These are phyloP conservation scores for Penicillium occitanis DNA, from an alignment of 2,329 filamentous ascomycete genomes.

Conservation along the genomic window DNA sequence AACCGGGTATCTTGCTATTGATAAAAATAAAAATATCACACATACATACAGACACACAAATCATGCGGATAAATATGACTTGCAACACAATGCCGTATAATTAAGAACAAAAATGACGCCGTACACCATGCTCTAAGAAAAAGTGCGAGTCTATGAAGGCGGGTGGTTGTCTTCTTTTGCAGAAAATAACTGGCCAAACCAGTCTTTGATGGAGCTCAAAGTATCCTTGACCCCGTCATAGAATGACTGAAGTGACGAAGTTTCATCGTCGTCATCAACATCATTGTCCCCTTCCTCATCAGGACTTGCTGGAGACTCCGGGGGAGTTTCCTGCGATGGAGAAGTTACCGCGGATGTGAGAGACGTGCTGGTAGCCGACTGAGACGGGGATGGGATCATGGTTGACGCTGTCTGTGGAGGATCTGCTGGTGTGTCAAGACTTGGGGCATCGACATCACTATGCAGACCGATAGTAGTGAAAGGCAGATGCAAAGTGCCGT, in stretches of 20 bases:
- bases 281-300: background rate
- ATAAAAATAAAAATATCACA: background rate
- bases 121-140: constrained; percentile 7
- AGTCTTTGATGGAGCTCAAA: constrained; percentile 19
- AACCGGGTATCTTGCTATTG: constrained; percentile 14
- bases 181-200: constrained; percentile 19
- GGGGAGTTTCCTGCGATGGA: background rate
- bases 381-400: background rate
- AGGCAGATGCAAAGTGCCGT: constrained; percentile 70
- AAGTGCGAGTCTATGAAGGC: background rate
- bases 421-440: constrained; percentile 35
- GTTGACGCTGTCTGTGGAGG: constrained; percentile 26
- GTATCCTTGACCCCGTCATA: constrained; percentile 21
- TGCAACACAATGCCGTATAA: background rate
- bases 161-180: constrained; percentile 18
- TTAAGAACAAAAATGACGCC: background rate
- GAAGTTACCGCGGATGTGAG: background rate
- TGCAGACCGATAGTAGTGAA: constrained; percentile 47
- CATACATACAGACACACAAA: background rate
- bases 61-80: background rate
- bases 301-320: background rate
- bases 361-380: background rate
- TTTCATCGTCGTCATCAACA: background rate
- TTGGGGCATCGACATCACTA: constrained; percentile 40
- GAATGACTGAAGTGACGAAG: constrained; percentile 13